A percentile compares a stretch with the other conserved stretches of the same genome.
phyloP scores from a whole-genome alignment of 768 basidiomycete species.

The Mycena rebaudengoi region DNA sequence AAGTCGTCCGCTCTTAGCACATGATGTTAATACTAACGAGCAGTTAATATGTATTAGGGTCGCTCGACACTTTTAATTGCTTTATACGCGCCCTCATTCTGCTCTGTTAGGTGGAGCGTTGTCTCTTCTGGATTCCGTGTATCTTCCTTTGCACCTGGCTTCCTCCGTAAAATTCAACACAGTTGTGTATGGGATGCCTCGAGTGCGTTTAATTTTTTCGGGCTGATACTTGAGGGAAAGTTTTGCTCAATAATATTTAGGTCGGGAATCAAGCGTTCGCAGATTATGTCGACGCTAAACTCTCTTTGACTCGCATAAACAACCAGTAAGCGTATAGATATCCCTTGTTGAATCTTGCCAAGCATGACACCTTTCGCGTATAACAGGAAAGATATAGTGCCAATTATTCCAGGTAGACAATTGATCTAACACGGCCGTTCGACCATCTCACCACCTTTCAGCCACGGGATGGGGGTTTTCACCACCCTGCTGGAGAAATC shows the following conservation, averaged over 20 bases:
- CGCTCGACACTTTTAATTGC: background rate
- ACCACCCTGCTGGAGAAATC: slow-evolving; percentile 44
- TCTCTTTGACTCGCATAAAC: slow-evolving; percentile 55
- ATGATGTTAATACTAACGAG: no score
- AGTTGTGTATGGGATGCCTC: slow-evolving; percentile 33
- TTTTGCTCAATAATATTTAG: no score
- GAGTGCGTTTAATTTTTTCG: no score
- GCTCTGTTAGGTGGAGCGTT: slow-evolving; percentile 28
- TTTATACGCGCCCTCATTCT: background rate
- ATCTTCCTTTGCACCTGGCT: slow-evolving; percentile 33
- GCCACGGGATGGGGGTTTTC: slow-evolving; percentile 39
- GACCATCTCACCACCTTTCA: background rate
- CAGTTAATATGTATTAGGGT: no score
- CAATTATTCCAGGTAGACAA: slow-evolving; percentile 38
- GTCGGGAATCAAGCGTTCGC: slow-evolving; percentile 65
- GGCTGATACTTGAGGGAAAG: no score
- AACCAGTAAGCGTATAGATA: slow-evolving; percentile 42
- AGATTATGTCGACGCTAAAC: slow-evolving; percentile 55
- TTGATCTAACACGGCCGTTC: background rate
- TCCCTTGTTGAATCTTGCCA: background rate
- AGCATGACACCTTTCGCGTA: no score
- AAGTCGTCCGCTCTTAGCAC: background rate
- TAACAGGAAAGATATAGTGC: slow-evolving; percentile 39
- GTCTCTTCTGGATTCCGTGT: slow-evolving; percentile 36
- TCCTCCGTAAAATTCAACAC: slow-evolving; percentile 27